Evolutionary conservation across 2,329 filamentous ascomycete species (phyloP).

Genomic region (Teratosphaeria pseudoeucalypti): DNA sequence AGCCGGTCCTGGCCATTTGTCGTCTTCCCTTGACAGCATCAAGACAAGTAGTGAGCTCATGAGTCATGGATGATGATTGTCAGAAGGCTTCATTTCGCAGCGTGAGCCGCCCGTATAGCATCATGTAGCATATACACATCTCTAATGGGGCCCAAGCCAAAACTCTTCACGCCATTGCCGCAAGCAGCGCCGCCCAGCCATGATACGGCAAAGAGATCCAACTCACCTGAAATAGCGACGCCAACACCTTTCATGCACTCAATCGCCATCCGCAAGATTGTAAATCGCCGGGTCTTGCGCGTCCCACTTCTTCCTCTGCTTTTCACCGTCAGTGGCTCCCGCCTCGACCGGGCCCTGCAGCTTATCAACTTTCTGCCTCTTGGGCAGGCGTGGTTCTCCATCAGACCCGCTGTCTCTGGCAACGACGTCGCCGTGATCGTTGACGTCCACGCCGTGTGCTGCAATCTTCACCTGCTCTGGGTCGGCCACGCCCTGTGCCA

Average conservation of each 20-base stretch:
- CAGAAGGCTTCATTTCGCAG: not conserved
- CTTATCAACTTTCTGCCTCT: slow-evolving; percentile 19
- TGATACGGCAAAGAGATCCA: not conserved
- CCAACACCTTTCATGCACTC: not conserved
- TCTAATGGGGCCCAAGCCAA: not conserved
- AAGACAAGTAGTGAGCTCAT: not conserved
- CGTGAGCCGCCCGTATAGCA: not conserved
- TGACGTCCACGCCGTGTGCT: slow-evolving; percentile 50
- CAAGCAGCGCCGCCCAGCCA: not conserved
- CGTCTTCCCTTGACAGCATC: not conserved
- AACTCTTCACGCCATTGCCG: not conserved
- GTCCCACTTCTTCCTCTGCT: slow-evolving; percentile 9
- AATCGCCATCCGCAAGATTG: slow-evolving; percentile 36
- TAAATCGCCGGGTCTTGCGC: slow-evolving; percentile 52
- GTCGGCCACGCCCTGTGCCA: slow-evolving; percentile 52
- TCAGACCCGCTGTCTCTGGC: slow-evolving; percentile 31
- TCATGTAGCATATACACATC: not conserved
- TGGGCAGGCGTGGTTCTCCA: slow-evolving; percentile 9
- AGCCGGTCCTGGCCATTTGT: not conserved
- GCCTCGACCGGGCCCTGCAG: slow-evolving; percentile 12
- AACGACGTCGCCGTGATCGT: slow-evolving; percentile 46
- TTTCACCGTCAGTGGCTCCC: slow-evolving; percentile 13
- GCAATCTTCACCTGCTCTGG: slow-evolving; percentile 52
- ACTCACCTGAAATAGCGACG: not conserved
- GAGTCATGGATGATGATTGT: not conserved